phyloP scores from a whole-genome alignment of 441 rosid genomes.

The Pelargonium fulgidum region DNA sequence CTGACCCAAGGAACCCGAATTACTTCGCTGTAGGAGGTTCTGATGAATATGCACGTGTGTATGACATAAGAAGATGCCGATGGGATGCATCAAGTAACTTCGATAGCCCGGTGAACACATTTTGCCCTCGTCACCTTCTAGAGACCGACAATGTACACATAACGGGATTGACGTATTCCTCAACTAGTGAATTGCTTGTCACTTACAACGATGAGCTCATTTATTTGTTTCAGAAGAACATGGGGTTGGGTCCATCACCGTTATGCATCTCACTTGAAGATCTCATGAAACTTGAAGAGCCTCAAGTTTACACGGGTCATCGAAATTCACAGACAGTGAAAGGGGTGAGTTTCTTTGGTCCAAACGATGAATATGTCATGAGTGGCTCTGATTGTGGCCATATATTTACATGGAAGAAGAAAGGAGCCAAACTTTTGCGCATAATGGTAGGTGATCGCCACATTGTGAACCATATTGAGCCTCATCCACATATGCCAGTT shows the following conservation, averaged over 20 bases:
- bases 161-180: conserved; percentile 64
- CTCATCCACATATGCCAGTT: conserved; percentile 52
- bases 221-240: conserved; percentile 48
- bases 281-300: conserved; percentile 33
- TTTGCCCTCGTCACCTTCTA: conserved; percentile 46
- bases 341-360: conserved; percentile 74
- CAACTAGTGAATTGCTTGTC: conserved; percentile 49
- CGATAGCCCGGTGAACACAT: conserved; percentile 42
- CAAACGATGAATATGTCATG: conserved; percentile 55
- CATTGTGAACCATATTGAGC: conserved; percentile 62
- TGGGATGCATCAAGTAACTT: conserved; percentile 34
- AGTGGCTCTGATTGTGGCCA: conserved; percentile 82
- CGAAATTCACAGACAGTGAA: conserved; percentile 58
- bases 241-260: conserved; percentile 50
- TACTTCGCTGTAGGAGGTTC: conserved; percentile 57
- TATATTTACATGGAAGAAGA: conserved; percentile 68
- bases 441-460: conserved; percentile 49
- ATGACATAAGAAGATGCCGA: conserved; percentile 47
- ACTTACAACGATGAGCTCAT: conserved; percentile 66
- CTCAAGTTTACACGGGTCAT: conserved; percentile 57
- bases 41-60: conserved; percentile 52
- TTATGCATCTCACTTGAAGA: conserved; percentile 29
- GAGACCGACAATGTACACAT: conserved; percentile 38
- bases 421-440: conserved; percentile 51
- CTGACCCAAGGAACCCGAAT: conserved; percentile 56